Evolutionary conservation across 257 asterid genomes (phyloP).

Genomic region (Petunia secreta): DNA sequence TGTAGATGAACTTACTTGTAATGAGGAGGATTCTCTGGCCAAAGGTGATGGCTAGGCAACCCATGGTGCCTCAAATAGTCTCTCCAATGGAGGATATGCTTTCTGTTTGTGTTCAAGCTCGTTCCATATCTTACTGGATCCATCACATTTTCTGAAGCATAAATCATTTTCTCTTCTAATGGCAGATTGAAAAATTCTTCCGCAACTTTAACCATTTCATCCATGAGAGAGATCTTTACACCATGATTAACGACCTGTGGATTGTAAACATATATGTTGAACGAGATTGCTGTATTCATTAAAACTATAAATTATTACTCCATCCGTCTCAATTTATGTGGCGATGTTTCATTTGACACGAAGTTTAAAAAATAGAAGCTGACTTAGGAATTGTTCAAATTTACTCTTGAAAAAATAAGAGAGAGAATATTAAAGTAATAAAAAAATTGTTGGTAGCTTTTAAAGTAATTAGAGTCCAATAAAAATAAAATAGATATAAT

Average conservation of each 20-base stretch:
- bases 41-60: slow-evolving; percentile 41
- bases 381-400: too few relatives aligned
- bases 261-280: not conserved
- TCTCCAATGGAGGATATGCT: slow-evolving; percentile 58
- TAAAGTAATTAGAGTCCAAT: too few relatives aligned
- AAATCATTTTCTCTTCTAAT: not conserved
- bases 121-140: slow-evolving; percentile 59
- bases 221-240: not conserved
- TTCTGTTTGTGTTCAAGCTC: slow-evolving; percentile 54
- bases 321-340: too few relatives aligned
- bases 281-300: too few relatives aligned
- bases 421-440: too few relatives aligned
- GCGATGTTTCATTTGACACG: not conserved
- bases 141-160: slow-evolving; percentile 60
- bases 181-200: not conserved
- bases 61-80: slow-evolving; percentile 64
- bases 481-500: too few relatives aligned
- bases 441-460: too few relatives aligned
- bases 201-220: not conserved
- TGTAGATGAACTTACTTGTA: not conserved
- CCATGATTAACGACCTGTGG: not conserved
- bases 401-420: too few relatives aligned
- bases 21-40: not conserved
- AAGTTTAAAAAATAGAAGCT: too few relatives aligned
- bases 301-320: too few relatives aligned